phyloP scores from a whole-genome alignment of 108 stramenopile species.

The Cylindrotheca closterium region DNA sequence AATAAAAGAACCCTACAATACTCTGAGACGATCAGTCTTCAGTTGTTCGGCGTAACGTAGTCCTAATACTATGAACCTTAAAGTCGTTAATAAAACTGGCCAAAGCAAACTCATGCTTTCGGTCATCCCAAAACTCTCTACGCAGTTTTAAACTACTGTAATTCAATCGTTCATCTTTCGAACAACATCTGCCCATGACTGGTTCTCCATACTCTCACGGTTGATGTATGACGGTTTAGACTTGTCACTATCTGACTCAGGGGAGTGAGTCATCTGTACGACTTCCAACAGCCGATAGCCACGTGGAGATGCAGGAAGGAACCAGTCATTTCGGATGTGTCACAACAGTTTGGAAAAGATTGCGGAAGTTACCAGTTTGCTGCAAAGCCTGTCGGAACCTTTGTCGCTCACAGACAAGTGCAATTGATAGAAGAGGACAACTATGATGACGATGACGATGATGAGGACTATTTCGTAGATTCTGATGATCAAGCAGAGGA shows the following conservation, averaged over 20 bases:
- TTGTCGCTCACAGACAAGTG: constrained; percentile 45
- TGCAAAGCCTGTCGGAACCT: constrained; percentile 37
- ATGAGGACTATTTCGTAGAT: constrained; percentile 21
- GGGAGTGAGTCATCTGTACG: no score
- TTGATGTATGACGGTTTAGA: no score
- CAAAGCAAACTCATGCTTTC: no score
- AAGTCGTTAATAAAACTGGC: no score
- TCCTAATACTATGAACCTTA: no score
- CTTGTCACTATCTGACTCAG: no score
- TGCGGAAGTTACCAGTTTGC: constrained; percentile 22
- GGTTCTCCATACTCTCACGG: constrained; percentile 20
- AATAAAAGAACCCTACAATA: no score
- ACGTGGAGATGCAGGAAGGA: constrained; percentile 50
- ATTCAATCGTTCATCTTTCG: no score
- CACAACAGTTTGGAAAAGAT: constrained; percentile 20
- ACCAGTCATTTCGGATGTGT: constrained; percentile 53
- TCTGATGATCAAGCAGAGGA: constrained; percentile 6
- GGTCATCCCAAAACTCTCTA: no score
- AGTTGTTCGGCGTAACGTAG: no score
- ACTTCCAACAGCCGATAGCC: constrained; percentile 42
- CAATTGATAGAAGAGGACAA: constrained; percentile 7
- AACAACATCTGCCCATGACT: not conserved
- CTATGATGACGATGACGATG: constrained; percentile 27
- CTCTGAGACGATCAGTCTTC: no score
- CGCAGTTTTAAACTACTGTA: no score